Percentiles rank a stretch among this genome's conserved stretches.
Conservation (phyloP, 1,139 yeast genomes). For the Wickerhamomyces sp. region DNA sequence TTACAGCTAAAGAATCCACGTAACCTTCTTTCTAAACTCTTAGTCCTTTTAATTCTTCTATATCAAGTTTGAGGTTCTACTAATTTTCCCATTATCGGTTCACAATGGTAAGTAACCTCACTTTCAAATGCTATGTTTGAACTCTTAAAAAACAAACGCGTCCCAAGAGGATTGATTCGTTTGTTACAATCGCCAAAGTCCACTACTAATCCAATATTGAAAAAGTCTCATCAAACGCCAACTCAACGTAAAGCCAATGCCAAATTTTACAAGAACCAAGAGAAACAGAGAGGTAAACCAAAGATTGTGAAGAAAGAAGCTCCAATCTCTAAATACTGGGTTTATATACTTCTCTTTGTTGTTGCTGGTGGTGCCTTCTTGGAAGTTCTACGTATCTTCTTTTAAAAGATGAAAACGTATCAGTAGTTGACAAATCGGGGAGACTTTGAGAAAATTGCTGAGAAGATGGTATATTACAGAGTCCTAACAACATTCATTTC, state of each 20-base stretch:
- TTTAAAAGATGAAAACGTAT: no score
- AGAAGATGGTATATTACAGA: no score
- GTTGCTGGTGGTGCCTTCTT: constrained; percentile 81
- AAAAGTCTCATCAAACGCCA: constrained; percentile 58
- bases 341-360: constrained; percentile 58
- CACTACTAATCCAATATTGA: background rate
- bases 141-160: background rate
- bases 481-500: no score
- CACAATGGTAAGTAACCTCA: no score
- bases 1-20: constrained; percentile 1
- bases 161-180: no score
- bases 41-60: no score
- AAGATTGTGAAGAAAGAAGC: constrained; percentile 42
- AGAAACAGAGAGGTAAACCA: constrained; percentile 59
- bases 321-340: constrained; percentile 57
- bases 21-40: no score
- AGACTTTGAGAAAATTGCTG: no score
- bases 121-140: background rate
- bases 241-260: constrained; percentile 81
- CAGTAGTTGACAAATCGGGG: no score
- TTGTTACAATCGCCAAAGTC: no score
- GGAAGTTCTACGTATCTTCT: constrained; percentile 54
- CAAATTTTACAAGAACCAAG: constrained; percentile 71
- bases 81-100: no score
- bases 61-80: no score